phyloP scores from a whole-genome alignment of 208 protist species.

The Strigomonas culicis region DNA sequence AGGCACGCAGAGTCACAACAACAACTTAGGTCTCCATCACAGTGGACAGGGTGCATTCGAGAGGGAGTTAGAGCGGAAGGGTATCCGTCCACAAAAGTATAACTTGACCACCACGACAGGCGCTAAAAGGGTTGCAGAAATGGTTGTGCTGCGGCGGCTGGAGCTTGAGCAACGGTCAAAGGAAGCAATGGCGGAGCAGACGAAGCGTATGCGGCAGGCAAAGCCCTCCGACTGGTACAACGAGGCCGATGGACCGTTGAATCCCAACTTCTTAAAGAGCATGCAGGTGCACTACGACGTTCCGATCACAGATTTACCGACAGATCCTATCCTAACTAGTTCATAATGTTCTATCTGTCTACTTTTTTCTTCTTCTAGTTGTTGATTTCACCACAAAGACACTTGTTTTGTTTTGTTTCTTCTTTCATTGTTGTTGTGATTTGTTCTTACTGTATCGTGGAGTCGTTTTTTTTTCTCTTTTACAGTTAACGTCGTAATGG shows the following conservation, averaged over 20 bases:
- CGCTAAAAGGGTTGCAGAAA: constrained; percentile 68
- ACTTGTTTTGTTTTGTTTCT: background rate
- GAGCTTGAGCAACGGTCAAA: constrained; percentile 70
- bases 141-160: constrained; percentile 73
- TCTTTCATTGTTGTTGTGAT: background rate
- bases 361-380: background rate
- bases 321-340: constrained; percentile 25
- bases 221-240: constrained; percentile 82
- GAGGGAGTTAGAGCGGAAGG: constrained; percentile 78
- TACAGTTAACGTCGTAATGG: no score
- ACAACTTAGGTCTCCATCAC: constrained; percentile 85
- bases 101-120: constrained; percentile 81
- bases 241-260: constrained; percentile 73
- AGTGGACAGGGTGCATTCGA: constrained; percentile 84
- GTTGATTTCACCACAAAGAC: no score
- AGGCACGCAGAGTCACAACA: constrained; percentile 76
- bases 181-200: constrained; percentile 38
- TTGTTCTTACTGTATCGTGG: no score
- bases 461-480: no score
- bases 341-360: background rate
- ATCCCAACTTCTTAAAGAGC: constrained; percentile 66
- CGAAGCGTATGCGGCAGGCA: constrained; percentile 19
- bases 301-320: constrained; percentile 60
- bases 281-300: constrained; percentile 78
- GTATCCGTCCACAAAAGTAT: constrained; percentile 81